A percentile compares a stretch with the other conserved stretches of the same genome.
Evolutionary conservation across 441 rosid species (phyloP).

Genomic region (Gossypium lobatum): DNA sequence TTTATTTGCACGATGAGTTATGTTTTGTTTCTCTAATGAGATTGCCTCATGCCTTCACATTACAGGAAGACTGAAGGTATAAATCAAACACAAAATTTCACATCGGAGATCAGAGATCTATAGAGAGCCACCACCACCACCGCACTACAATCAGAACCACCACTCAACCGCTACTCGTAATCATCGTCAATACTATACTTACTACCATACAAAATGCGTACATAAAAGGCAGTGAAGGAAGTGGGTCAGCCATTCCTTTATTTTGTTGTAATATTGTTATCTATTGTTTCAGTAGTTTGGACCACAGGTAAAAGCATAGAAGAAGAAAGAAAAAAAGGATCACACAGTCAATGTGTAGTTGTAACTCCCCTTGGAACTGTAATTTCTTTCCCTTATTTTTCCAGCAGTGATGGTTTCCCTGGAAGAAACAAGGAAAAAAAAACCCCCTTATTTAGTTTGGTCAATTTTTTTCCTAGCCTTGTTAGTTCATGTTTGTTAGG

Average conservation of each 20-base stretch:
- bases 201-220: conserved; percentile 50
- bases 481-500: background rate
- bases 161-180: background rate
- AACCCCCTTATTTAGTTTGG: background rate
- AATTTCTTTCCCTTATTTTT: conserved; percentile 14
- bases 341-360: conserved; percentile 26
- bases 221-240: conserved; percentile 34
- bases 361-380: conserved; percentile 30
- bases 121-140: conserved; percentile 23
- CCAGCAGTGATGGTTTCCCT: conserved; percentile 22
- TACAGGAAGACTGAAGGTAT: conserved; percentile 30
- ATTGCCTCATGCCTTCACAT: background rate
- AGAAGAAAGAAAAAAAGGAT: conserved; percentile 3
- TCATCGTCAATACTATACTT: conserved; percentile 23
- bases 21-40: background rate
- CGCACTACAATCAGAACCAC: conserved; percentile 18
- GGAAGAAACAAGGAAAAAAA: conserved; percentile 20
- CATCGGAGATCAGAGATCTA: conserved; percentile 21
- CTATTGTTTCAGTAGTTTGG: conserved; percentile 32
- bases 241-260: conserved; percentile 41
- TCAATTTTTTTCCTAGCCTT: background rate
- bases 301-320: conserved; percentile 25
- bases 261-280: conserved; percentile 28
- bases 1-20: background rate
- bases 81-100: conserved; percentile 29